Base-by-base conservation (phyloP, 2,329 filamentous ascomycete species). In the Tolypocladium endophyticum region DNA sequence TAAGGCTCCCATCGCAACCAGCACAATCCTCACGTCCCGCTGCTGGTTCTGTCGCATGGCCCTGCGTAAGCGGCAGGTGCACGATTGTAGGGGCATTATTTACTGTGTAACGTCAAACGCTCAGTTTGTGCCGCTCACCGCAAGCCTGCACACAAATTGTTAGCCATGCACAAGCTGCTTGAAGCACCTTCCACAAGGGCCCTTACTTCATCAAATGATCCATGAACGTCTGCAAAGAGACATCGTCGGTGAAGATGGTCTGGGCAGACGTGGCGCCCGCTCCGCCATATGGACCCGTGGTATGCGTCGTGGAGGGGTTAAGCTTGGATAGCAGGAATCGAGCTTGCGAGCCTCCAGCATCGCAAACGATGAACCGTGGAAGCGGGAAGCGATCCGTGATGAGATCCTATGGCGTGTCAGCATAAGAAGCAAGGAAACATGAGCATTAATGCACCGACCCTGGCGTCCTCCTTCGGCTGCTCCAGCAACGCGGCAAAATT, bases 231-330 rank as follows among this genome's bases (percentile, higher is more conserved):
- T 97, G 93, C 71, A 99, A 79, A 59, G 92, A 97, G 59, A 99
- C 94, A 74, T 99, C 94, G 70, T 99, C 94, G 0, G 94, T 99
- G 77, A 99, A 99, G 68, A 99, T 99, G 6, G 94, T 99, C 76
- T 99, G 94, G 11, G 93, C 92, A 55, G 89, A 92, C 70, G 93
- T 90, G 3, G 84, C 82, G 36, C 89, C 86, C 56, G 93, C 89
- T 62, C 92, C 92, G 59, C 94, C 94, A 70, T 96, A 97, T 16
- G 90, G 89, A 58, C 91, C 90, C 0, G 89, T 92, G 0, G 94
- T 97, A 73, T 99, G 94, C 18, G 94, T 99, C 4, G 94, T 99
- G 1, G 90, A 96, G 0, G 94, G 94, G 76, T 99, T 99, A 61
- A 99, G 85, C 79, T 99, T 99, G 47, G 92, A 96, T 53, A 99